These are phyloP conservation scores for Aspergillus hiratsukae DNA, from an alignment of 2,329 filamentous ascomycete genomes.

Conservation along the genomic window DNA sequence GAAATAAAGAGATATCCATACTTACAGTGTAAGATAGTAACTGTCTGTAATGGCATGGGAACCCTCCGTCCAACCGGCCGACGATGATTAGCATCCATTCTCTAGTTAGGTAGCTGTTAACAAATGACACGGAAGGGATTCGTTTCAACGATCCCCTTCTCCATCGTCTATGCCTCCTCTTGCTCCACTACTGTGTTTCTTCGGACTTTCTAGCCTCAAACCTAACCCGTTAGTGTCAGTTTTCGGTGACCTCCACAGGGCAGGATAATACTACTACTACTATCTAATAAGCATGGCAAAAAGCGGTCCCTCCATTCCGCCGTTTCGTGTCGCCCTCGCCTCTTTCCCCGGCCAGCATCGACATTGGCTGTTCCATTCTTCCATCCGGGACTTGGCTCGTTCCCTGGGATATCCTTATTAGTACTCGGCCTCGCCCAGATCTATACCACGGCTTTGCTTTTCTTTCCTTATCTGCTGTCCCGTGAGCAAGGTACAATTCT, in stretches of 20 bases:
- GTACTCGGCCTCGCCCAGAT: not conserved
- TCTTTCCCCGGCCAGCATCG: not conserved
- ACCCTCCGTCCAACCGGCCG: not conserved
- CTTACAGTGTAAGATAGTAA: too few relatives aligned
- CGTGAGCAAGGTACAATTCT: not conserved
- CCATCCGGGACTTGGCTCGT: not conserved
- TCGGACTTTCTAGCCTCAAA: slow-evolving; percentile 19
- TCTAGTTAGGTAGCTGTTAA: not conserved
- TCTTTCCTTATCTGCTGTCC: not conserved
- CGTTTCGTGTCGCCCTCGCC: not conserved
- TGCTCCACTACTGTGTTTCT: slow-evolving; percentile 17
- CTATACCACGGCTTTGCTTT: not conserved
- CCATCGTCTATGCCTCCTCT: slow-evolving; percentile 6
- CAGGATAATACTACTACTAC: not conserved
- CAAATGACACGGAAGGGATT: not conserved
- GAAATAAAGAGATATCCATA: not conserved
- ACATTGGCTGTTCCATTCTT: not conserved
- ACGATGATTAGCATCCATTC: not conserved
- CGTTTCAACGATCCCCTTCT: not conserved
- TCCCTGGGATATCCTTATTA: not conserved
- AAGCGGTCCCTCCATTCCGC: not conserved
- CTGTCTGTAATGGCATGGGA: not conserved
- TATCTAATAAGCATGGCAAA: too few relatives aligned
- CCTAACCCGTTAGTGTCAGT: not conserved
- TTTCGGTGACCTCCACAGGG: not conserved